Evolutionary conservation across 805 yeast species (phyloP).

Genomic region (Tetrapisispora namnaoensis): DNA sequence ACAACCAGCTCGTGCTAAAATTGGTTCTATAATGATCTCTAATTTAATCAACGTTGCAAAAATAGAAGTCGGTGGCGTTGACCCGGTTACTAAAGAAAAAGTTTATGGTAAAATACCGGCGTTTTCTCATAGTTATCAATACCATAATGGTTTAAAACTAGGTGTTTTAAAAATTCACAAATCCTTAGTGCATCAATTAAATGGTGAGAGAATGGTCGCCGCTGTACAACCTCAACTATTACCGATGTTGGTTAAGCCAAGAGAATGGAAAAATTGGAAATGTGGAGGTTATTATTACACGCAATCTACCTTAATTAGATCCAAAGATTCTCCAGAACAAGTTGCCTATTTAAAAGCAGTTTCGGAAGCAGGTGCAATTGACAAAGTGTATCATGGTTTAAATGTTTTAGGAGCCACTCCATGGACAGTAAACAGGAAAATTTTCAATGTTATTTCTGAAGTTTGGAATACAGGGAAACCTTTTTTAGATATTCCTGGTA

Average conservation of each 20-base stretch:
- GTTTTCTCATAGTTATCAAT: conserved; percentile 79
- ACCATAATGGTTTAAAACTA: conserved; percentile 61
- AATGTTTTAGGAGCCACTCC: conserved; percentile 80
- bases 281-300: conserved; percentile 78
- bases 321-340: conserved; percentile 83
- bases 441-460: conserved; percentile 58
- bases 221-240: conserved; percentile 75
- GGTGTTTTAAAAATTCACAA: conserved; percentile 77
- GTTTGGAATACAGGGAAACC: conserved; percentile 83
- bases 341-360: conserved; percentile 82
- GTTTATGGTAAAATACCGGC: conserved; percentile 82
- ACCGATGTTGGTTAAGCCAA: conserved; percentile 90
- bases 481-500: conserved; percentile 65
- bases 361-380: conserved; percentile 54
- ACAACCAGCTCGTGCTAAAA: conserved; percentile 46
- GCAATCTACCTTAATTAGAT: conserved; percentile 56
- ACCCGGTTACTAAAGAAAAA: conserved; percentile 62
- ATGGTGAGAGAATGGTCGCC: conserved; percentile 53
- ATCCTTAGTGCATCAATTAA: conserved; percentile 52
- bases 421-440: conserved; percentile 78
- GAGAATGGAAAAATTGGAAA: conserved; percentile 74
- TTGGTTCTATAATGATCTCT: conserved; percentile 74
- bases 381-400: conserved; percentile 64
- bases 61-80: conserved; percentile 67
- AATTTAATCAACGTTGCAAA: conserved; percentile 73